phyloP scores from a whole-genome alignment of 1,139 yeast species.

The Hemisphaericaspora xylanilytica region DNA sequence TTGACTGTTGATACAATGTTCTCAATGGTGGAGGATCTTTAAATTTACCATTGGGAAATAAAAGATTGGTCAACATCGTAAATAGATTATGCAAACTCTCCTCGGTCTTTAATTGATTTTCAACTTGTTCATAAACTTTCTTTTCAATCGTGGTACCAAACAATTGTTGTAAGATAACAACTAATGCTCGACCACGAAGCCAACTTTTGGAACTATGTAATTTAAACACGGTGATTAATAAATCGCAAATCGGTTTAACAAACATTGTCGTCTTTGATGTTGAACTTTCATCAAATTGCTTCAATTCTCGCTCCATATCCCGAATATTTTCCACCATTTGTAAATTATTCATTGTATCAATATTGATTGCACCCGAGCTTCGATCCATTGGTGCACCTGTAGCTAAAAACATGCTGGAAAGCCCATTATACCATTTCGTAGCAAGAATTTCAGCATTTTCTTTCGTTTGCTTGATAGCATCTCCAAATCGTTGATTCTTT shows the following conservation, averaged over 20 bases:
- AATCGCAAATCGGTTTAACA: constrained; percentile 80
- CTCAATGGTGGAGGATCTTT: constrained; percentile 45
- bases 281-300: constrained; percentile 34
- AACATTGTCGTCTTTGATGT: constrained; percentile 32
- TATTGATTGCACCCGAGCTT: neutral
- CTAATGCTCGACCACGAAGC: constrained; percentile 81
- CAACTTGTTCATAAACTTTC: constrained; percentile 47
- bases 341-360: constrained; percentile 1
- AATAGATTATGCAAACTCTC: constrained; percentile 49
- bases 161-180: constrained; percentile 78
- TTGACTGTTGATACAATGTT: constrained; percentile 49
- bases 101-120: constrained; percentile 40
- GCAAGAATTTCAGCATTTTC: constrained; percentile 37
- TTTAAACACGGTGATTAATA: constrained; percentile 68
- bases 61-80: constrained; percentile 36
- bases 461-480: constrained; percentile 12
- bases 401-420: constrained; percentile 26
- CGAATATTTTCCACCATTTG: constrained; percentile 30
- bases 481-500: constrained; percentile 31
- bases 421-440: constrained; percentile 42
- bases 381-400: neutral
- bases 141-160: constrained; percentile 87
- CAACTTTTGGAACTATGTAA: constrained; percentile 66
- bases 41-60: constrained; percentile 70
- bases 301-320: constrained; percentile 45